Conservation (phyloP, 2,329 filamentous ascomycete genomes). For the Epichloe festucae region DNA sequence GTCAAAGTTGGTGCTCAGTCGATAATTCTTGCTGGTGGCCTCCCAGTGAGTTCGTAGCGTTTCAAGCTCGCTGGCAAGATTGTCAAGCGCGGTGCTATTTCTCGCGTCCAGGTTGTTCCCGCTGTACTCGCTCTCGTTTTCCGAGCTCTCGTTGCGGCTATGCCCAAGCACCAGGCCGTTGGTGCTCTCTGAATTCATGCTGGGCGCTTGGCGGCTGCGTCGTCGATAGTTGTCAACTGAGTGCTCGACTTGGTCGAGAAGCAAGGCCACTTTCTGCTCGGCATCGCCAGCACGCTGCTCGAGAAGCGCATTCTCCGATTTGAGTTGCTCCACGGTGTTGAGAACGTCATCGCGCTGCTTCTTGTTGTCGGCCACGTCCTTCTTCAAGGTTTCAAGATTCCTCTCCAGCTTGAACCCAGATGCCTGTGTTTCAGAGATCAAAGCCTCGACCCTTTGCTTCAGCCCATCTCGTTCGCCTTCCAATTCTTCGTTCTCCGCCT, state of each 20-base stretch:
- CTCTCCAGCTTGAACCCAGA: constrained; percentile 57
- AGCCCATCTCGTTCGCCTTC: constrained; percentile 59
- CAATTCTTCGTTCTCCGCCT: constrained; percentile 67
- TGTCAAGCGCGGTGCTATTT: constrained; percentile 66
- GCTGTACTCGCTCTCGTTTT: constrained; percentile 50
- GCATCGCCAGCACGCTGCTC: constrained; percentile 80
- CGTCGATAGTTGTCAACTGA: constrained; percentile 92
- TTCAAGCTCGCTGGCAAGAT: constrained; percentile 83
- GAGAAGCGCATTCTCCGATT: constrained; percentile 66
- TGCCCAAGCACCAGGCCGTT: constrained; percentile 30
- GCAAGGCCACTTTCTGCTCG: constrained; percentile 81
- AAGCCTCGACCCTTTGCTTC: constrained; percentile 51
- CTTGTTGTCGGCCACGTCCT: constrained; percentile 53
- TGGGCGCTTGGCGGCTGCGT: constrained; percentile 47
- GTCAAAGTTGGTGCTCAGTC: constrained; percentile 79
- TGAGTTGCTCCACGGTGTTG: constrained; percentile 61
- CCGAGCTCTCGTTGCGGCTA: constrained; percentile 41
- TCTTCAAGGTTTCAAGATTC: constrained; percentile 54
- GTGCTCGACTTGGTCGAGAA: constrained; percentile 87
- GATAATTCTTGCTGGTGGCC: constrained; percentile 88
- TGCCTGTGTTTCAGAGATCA: constrained; percentile 56
- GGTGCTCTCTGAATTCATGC: constrained; percentile 23
- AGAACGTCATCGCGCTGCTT: constrained; percentile 55
- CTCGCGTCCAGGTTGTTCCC: constrained; percentile 35
- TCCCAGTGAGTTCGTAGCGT: constrained; percentile 87